Base-by-base conservation (phyloP, 2,329 filamentous ascomycete species). In the Plenodomus lindquistii region DNA sequence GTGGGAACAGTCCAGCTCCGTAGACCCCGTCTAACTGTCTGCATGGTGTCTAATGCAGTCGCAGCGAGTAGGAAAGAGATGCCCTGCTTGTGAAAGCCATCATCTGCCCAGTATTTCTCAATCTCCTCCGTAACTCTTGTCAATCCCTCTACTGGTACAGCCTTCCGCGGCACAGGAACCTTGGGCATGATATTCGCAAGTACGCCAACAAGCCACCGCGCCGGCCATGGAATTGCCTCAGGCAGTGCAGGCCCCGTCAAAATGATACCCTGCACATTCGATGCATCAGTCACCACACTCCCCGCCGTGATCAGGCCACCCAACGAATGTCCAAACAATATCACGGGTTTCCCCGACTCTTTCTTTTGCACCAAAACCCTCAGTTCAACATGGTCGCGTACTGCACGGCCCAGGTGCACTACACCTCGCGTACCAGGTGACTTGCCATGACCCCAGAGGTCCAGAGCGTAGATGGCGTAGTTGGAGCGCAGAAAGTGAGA, bases 21-120 rank as follows among this genome's bases (percentile, higher is more conserved):
- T 10, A 48, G 3, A 5, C 37, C 46, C 11, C 22, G 9, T 5
- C 31, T 43, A 16, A 51, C 22, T 11, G 31, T 18, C n/a, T 48
- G 21, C 22, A 40, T 31, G 11, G 37, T 37, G 22, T 51, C 48
- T 15, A 51, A 24, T 17, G 40, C 48, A 3, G 48, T 51, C 18
- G 39, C 48, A 4, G 44, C 48, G 5, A 43, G 38, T 22, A 48
- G n/a, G 19, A 51, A 48, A 9, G 39, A 47, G 17, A 51, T 37
- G 6, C 31, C 3, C 15, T 47, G 24, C 7, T 48, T 46, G 1
- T 35, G 40, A n/a, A 44, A 42, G 1, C 42, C 15, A 4, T 37
- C 44, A 41, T 51, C 48, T 7, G 2, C 4, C 0, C 40, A 22
- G 7, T 44, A 51, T 6, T 40, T 43, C 9, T 44, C 18, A 17